Evolutionary conservation across 768 basidiomycete species (phyloP).

Genomic region (Suillus occidentalis): DNA sequence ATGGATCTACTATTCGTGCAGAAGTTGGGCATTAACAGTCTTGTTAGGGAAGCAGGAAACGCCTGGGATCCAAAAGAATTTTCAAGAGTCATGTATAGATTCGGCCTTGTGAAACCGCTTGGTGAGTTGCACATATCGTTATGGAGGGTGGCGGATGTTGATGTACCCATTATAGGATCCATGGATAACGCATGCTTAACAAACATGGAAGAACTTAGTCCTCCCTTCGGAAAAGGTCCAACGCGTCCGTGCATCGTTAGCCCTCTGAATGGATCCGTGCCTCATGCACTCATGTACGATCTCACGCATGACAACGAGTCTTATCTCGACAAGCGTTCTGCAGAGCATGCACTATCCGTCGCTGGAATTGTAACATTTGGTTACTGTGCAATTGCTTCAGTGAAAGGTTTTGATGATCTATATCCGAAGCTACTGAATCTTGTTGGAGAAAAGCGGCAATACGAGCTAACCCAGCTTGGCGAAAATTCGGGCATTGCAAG

Average conservation of each 20-base stretch:
- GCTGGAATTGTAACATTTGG: conserved; percentile 93
- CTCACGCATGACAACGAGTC: conserved; percentile 98
- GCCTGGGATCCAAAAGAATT: conserved; percentile 87
- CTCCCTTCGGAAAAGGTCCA: conserved; percentile 83
- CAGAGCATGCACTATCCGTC: conserved; percentile 93
- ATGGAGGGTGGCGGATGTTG: not conserved
- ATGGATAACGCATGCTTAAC: conserved; percentile 91
- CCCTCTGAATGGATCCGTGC: conserved; percentile 80
- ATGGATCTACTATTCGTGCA: conserved; percentile 92
- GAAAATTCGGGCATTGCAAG: conserved; percentile 56
- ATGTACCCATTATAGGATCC: conserved; percentile 53
- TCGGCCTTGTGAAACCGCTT: conserved; percentile 91
- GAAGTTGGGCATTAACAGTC: conserved; percentile 87
- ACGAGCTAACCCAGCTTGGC: conserved; percentile 64
- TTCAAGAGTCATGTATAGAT: conserved; percentile 83
- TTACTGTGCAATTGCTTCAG: conserved; percentile 84
- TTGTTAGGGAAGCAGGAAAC: conserved; percentile 95
- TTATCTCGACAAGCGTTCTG: conserved; percentile 83
- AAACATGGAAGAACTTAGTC: conserved; percentile 69
- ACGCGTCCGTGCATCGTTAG: conserved; percentile 70
- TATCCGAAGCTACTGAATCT: conserved; percentile 94
- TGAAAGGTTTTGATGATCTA: conserved; percentile 96
- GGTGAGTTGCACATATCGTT: conserved; percentile 45
- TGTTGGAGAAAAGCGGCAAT: conserved; percentile 79
- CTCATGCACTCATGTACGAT: conserved; percentile 94